Base-by-base conservation (phyloP, 306 rosid genomes). In the Hippophae gyantsensis region DNA sequence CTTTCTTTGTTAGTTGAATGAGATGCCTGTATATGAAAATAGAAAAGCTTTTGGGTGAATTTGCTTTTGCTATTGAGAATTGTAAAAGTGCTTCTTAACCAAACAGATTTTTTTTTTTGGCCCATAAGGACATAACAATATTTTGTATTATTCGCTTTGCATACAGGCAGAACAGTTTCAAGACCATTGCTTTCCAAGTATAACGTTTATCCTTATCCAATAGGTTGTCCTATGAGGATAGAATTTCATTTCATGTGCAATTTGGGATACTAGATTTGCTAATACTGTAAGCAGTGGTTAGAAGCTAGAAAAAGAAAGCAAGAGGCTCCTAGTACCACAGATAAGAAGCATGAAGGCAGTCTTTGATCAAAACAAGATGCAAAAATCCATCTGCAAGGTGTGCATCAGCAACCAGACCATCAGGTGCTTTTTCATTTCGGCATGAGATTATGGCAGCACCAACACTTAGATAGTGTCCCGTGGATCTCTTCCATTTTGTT, bases 341-440 rank as follows among this genome's bases (percentile, higher is more conserved):
- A 76, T 90, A 90, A 68, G 70, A 71, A 45, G 95, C 82, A 58
- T 81, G 98, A 48, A 89, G 86, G 63, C 95, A 87, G 60, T 87
- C 92, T 71, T 76, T 83, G 57, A 90, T 87, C 78, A 85, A 63
- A 58, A 90, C 76, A 55, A 90, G 96, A 76, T 90, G 86, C 52
- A 90, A 76, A 76, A 87, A 86, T 65, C 98, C 98, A 68, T 90
- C 98, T 11, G 98, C 81, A 58, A 90, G 95, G 74, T 90, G 98
- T 3, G 98, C 98, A 50, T 90, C 96, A 53, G 86, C 95, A 79
- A 90, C 96, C 75, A 90, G 79, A 61, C 98, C 98, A 7, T 87
- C 96, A 8, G 98, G 98, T 60, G 98, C 96, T 50, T 74, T 87
- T 72, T 90, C 96, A 66, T 90, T 90, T 60, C 93, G 80, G 73